Conservation (phyloP, 768 basidiomycete species). For the Tylopilus plumbeoviolaceoides region DNA sequence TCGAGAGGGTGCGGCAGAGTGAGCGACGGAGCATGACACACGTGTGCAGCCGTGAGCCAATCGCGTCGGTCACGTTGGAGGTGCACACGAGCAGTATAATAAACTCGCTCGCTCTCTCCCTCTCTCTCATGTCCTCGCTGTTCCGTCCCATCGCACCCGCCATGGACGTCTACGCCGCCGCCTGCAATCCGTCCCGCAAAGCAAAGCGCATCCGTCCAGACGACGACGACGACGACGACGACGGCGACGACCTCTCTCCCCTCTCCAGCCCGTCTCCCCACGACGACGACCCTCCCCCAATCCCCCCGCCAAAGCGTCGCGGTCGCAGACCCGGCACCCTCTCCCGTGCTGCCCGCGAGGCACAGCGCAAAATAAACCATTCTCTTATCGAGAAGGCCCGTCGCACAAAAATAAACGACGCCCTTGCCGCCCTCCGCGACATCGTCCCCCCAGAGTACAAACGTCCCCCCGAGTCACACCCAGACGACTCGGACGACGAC, state of each 20-base stretch:
- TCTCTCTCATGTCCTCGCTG: conserved; percentile 8
- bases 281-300: conserved; percentile 17
- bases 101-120: not conserved
- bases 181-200: conserved; percentile 43
- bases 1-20: not conserved
- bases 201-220: conserved; percentile 39
- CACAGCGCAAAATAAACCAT: conserved; percentile 89
- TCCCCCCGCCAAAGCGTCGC: conserved; percentile 51
- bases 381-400: conserved; percentile 92
- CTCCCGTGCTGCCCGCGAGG: conserved; percentile 76
- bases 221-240: not conserved
- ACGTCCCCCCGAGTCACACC: conserved; percentile 24
- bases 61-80: conserved; percentile 14
- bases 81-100: conserved; percentile 21
- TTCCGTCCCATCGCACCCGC: conserved; percentile 27
- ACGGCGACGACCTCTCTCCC: not conserved
- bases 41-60: conserved; percentile 12
- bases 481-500: conserved; percentile 31
- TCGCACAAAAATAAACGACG: conserved; percentile 94
- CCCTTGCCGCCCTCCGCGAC: conserved; percentile 67
- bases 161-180: conserved; percentile 33
- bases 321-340: conserved; percentile 68
- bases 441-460: conserved; percentile 68
- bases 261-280: conserved; percentile 15
- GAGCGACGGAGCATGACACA: not conserved